phyloP scores from a whole-genome alignment of 192 early-diverging fungal species.

The Gamsiella multidivaricata region DNA sequence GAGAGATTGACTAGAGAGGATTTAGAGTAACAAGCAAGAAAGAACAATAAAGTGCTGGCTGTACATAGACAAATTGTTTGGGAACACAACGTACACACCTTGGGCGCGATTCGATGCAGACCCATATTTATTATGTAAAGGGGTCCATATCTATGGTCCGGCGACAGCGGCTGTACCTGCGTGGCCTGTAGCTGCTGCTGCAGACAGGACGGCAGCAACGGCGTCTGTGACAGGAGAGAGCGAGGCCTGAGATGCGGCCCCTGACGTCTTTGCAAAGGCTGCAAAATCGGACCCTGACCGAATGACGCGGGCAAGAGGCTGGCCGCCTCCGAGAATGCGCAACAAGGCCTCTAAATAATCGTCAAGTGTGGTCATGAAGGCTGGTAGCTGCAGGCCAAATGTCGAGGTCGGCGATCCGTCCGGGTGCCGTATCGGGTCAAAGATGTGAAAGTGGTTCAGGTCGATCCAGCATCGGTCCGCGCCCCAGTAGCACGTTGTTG shows the following conservation, averaged over 20 bases:
- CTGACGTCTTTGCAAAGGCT: background rate
- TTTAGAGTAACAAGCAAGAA: background rate
- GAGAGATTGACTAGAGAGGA: background rate
- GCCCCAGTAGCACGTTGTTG: constrained; percentile 72
- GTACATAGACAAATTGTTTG: no score
- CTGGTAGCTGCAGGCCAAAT: constrained; percentile 35
- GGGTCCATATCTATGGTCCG: background rate
- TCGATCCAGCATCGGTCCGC: constrained; percentile 70
- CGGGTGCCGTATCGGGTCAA: constrained; percentile 33
- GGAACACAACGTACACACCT: no score
- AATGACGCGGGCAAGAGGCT: constrained; percentile 32
- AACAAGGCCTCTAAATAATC: constrained; percentile 14
- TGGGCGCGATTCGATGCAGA: no score
- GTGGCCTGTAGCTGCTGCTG: constrained; percentile 1
- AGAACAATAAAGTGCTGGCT: no score
- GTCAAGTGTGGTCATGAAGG: constrained; percentile 26
- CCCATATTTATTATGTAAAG: no score
- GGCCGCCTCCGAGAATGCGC: constrained; percentile 27
- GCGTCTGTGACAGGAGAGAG: constrained; percentile 10
- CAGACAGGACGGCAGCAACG: constrained; percentile 12
- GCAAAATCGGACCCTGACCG: constrained; percentile 19
- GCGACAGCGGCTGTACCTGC: background rate
- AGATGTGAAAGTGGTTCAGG: constrained; percentile 52
- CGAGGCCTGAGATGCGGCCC: background rate
- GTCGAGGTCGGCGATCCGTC: constrained; percentile 41